Evolutionary conservation across 768 basidiomycete species (phyloP).

Genomic region (Pleurotus salmoneostramineus): DNA sequence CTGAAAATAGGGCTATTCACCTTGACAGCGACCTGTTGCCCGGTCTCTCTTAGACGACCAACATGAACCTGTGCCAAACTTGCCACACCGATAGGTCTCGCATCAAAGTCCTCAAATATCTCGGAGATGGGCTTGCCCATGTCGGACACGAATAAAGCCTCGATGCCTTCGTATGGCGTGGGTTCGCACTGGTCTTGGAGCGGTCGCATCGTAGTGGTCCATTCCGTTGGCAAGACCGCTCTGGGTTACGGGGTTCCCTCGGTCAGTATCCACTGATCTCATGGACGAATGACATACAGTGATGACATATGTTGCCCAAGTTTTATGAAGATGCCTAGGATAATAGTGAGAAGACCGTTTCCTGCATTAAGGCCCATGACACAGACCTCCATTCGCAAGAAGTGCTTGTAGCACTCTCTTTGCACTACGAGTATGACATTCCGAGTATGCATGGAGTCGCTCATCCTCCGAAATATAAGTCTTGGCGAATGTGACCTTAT

Average conservation of each 20-base stretch:
- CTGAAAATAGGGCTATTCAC: constrained; percentile 26
- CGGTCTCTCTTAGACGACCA: constrained; percentile 66
- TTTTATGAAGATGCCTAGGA: constrained; percentile 77
- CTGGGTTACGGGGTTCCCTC: background rate
- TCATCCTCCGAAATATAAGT: constrained; percentile 49
- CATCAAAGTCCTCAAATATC: constrained; percentile 83
- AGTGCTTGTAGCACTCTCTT: constrained; percentile 76
- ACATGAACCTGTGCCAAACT: constrained; percentile 95
- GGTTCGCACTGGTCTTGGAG: constrained; percentile 94
- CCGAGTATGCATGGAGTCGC: constrained; percentile 52
- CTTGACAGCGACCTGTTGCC: constrained; percentile 83
- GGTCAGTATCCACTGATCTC: no score
- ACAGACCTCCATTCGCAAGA: constrained; percentile 80
- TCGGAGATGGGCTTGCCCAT: constrained; percentile 70
- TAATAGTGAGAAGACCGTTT: background rate
- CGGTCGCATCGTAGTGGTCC: constrained; percentile 47
- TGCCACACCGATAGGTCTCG: constrained; percentile 89
- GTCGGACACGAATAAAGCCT: constrained; percentile 74
- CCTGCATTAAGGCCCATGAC: background rate
- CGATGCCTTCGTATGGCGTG: constrained; percentile 74
- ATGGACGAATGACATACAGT: constrained; percentile 28
- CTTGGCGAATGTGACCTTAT: constrained; percentile 63
- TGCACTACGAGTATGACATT: constrained; percentile 85
- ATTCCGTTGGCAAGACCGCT: constrained; percentile 47
- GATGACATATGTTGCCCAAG: constrained; percentile 85